Evolutionary conservation across 2,329 filamentous ascomycete genomes (phyloP), one percentile per base, ranked within the genome.

Genomic region (Colletotrichum sojae): DNA sequence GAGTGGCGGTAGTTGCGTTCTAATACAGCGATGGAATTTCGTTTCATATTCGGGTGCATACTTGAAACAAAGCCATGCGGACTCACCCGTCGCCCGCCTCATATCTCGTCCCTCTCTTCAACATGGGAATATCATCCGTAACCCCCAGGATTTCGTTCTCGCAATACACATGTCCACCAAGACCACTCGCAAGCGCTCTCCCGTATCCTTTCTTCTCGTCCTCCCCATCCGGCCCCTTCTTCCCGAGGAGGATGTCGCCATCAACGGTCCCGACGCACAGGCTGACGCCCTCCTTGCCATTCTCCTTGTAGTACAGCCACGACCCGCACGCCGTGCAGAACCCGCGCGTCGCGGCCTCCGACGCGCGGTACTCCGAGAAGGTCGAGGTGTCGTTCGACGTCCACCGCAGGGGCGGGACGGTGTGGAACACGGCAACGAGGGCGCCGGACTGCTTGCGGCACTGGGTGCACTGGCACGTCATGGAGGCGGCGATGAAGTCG

Each of bases 401-500:
- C 74, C 78, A 85, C 2, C 67, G 72, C 22, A 87, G 74, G 49
- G 78, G 75, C 61, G 80, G 79, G 0, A 86, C 72, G 5, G 63
- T 73, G 73, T 87, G 81, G 56, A 80, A 76, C 63, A 79, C 76
- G 70, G 82, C 79, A 72, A 86, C 76, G 61, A 88, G 80, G 4
- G 81, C 75, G 59, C 85, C 86, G 8, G 84, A 84, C 68, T 83
- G 81, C 65, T 85, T 85, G 73, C 86, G 85, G 76, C 86, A 88
- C 74, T 88, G 86, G 6, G 83, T 84, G 78, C 86, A 89, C 72
- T 88, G 85, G 74, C 86, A 89, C 6, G 83, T 86, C 53, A 76
- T 75, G 69, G 79, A 79, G 83, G 85, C 69, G 27, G 45, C 74
- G 67, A 75, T 70, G 69, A 86, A 87, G 69, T 86, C 80, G 66